Percentiles rank a stretch among this genome's conserved stretches.
These are phyloP conservation scores for Colletotrichum chrysophilum DNA, from an alignment of 2,329 filamentous ascomycete genomes.

Conservation along the genomic window DNA sequence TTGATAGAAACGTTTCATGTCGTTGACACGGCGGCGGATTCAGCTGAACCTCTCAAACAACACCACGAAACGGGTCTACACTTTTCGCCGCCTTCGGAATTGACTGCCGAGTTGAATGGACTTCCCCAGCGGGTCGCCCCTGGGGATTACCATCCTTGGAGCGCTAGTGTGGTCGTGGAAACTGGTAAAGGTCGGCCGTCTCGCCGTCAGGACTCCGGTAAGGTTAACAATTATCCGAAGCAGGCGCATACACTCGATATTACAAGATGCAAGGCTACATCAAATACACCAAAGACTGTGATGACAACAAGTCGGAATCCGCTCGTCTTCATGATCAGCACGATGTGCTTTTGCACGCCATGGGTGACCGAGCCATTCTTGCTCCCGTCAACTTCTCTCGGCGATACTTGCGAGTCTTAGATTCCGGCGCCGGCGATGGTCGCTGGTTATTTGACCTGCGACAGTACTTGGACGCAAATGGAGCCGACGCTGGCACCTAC, in stretches of 20 bases:
- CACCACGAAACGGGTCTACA: neutral
- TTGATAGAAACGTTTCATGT: neutral
- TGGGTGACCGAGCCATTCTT: neutral
- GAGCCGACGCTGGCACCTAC: neutral
- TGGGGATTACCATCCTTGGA: neutral
- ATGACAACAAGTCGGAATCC: neutral
- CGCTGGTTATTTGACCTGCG: constrained; percentile 9
- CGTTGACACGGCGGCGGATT: neutral
- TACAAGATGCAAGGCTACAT: neutral
- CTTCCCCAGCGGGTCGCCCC: neutral
- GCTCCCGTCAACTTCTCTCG: constrained; percentile 6
- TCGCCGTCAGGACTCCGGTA: neutral
- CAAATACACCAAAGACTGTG: neutral
- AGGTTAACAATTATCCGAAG: neutral
- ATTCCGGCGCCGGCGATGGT: constrained; percentile 6
- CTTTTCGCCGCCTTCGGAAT: neutral
- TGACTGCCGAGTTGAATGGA: neutral
- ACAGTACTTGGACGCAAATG: neutral
- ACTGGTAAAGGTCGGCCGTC: neutral
- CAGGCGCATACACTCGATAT: neutral
- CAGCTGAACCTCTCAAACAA: neutral
- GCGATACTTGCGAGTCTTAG: neutral
- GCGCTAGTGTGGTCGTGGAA: neutral
- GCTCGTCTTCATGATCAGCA: constrained; percentile 3
- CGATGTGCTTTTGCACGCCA: neutral